Evolutionary conservation across 441 rosid species (phyloP).

Genomic region (Populus trichocarpa): DNA sequence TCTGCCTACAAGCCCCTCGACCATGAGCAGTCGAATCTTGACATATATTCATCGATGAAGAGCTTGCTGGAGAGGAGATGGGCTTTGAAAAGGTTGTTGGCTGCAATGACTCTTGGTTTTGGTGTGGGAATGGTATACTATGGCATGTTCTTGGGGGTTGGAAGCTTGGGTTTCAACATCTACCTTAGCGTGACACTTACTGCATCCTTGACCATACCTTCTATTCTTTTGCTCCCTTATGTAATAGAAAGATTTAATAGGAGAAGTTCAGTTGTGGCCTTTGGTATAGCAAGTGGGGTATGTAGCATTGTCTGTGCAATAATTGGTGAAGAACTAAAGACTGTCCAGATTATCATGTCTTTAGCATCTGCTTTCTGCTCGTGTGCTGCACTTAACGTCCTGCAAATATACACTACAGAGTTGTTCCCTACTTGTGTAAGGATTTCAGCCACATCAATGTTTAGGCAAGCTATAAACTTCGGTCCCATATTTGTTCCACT

Average conservation of each 20-base stretch:
- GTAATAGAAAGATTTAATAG: slow-evolving; percentile 7
- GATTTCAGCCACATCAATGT: slow-evolving; percentile 14
- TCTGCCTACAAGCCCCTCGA: too few relatives aligned
- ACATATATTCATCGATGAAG: slow-evolving; percentile 12
- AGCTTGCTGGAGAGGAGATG: slow-evolving; percentile 9
- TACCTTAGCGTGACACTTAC: slow-evolving; percentile 14
- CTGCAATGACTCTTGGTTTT: slow-evolving; percentile 12
- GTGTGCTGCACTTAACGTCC: slow-evolving; percentile 11
- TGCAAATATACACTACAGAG: slow-evolving; percentile 6
- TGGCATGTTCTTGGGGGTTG: slow-evolving; percentile 14
- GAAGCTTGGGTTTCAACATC: slow-evolving; percentile 11
- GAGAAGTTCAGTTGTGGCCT: slow-evolving; percentile 6
- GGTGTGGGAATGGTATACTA: slow-evolving; percentile 23
- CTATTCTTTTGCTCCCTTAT: slow-evolving; percentile 6
- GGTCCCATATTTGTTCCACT: slow-evolving; percentile 8
- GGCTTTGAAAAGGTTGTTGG: slow-evolving; percentile 9
- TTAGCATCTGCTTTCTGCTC: slow-evolving; percentile 16
- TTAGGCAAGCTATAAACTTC: background rate
- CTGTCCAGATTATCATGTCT: slow-evolving; percentile 2
- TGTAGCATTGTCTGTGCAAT: slow-evolving; percentile 8
- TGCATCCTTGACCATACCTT: slow-evolving; percentile 12
- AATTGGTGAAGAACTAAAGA: background rate
- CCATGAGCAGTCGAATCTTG: background rate
- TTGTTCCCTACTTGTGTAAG: slow-evolving; percentile 15
- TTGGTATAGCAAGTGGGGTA: slow-evolving; percentile 11